phyloP scores from a whole-genome alignment of 331 rosid genomes.

The Erythrophleum ivorense region DNA sequence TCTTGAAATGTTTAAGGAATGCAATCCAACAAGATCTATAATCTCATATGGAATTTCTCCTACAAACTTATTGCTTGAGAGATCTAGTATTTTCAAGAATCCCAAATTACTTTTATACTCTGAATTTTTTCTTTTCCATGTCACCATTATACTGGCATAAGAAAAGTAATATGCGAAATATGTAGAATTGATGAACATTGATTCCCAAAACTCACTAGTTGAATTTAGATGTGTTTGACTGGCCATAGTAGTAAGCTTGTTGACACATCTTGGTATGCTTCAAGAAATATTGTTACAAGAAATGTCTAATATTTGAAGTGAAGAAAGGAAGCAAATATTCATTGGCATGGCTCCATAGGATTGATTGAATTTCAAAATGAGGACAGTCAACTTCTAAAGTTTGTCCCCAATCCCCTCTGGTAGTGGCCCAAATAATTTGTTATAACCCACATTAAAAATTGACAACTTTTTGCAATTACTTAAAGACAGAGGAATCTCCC shows the following conservation, averaged over 20 bases:
- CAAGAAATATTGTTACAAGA: conserved; percentile 38
- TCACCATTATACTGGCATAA: neutral
- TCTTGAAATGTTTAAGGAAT: neutral
- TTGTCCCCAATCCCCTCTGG: conserved; percentile 40
- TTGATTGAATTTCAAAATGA: conserved; percentile 28
- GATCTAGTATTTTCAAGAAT: neutral
- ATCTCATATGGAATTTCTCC: conserved; percentile 2
- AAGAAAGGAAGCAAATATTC: conserved; percentile 28
- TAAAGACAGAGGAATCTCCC: conserved; percentile 14
- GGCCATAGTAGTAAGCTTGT: conserved; percentile 36
- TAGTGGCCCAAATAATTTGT: conserved; percentile 34
- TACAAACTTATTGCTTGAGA: conserved; percentile 1
- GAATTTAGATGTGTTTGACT: neutral
- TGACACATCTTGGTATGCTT: conserved; percentile 31
- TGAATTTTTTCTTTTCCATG: neutral
- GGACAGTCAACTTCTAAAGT: conserved; percentile 28
- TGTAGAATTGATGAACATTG: no score
- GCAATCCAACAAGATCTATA: neutral
- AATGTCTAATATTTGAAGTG: neutral
- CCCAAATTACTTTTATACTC: neutral
- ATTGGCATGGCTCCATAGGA: conserved; percentile 35
- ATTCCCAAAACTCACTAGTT: neutral
- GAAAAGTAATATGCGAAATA: no score
- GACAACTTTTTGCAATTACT: neutral
- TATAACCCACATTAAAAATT: conserved; percentile 35